Evolutionary conservation across 2,329 filamentous ascomycete genomes (phyloP), one percentile per base, ranked within the genome.

Genomic region (Pseudocercospora cruenta): DNA sequence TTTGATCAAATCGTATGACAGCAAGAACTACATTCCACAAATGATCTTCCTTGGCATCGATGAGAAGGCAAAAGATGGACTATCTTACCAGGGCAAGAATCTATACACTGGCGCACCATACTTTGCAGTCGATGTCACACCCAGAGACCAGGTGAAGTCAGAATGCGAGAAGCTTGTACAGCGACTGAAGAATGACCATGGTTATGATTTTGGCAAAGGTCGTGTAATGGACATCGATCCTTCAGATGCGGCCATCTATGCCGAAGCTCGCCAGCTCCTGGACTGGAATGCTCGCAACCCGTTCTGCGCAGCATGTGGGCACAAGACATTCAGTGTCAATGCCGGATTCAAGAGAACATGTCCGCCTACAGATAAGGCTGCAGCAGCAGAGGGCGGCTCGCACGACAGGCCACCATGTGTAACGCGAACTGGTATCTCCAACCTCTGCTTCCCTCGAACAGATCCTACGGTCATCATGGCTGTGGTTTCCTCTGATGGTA

Each of bases 401-500:
- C 16, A 78, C 26, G 82, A 86, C 49, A 88, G 93, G 8, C 85
- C 85, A 1, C 85, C 90, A 19, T 99, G 95, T 79, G 89, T 87
- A 7, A 96, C 94, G 0, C 88, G 95, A 62, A 90, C 88, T 45
- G 93, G 92, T 26, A 82, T 99, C 54, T 96, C 93, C 33, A 99
- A 99, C 80, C 85, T 97, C 61, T 90, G 86, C 75, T 98, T 97
- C 83, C 94, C 94, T 2, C 88, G 94, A 59, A 97, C 94, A 1
- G 94, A 97, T 74, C 93, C 94, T 0, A 96, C 93, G 28, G 93
- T 98, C 78, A 99, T 99, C 80, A 94, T 96, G 81, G 94, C 94
- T 0, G 90, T 97, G 10, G 87, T 98, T 33, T 96, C 91, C 61
- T 84, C 89, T 59, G 92, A 96, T 72, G 91, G 91, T 58, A 86